Evolutionary conservation across 495 filamentous ascomycete species (phyloP).

Genomic region (Xanthoparmelia taractica): DNA sequence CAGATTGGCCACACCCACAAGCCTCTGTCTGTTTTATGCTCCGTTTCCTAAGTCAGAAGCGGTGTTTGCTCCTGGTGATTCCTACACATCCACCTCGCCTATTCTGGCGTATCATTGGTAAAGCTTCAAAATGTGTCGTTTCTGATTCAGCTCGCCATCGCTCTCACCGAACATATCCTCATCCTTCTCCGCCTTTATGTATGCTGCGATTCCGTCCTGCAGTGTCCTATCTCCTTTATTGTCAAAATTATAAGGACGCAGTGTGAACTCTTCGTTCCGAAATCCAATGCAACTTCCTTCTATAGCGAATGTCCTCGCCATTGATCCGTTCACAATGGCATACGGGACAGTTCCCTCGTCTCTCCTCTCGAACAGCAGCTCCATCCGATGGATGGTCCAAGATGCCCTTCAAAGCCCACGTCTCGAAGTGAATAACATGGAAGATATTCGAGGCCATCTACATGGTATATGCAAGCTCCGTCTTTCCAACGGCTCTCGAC

Average conservation of each 20-base stretch:
- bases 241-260: not conserved
- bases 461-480: slow-evolving; percentile 46
- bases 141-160: not conserved
- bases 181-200: not conserved
- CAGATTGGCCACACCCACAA: not conserved
- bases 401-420: slow-evolving; percentile 35
- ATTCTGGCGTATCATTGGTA: slow-evolving; percentile 13
- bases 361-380: slow-evolving; percentile 18
- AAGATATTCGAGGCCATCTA: slow-evolving; percentile 42
- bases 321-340: slow-evolving; percentile 11
- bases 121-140: not conserved
- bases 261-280: not conserved
- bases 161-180: slow-evolving; percentile 3
- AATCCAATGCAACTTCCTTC: slow-evolving; percentile 10
- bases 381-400: slow-evolving; percentile 39
- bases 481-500: slow-evolving; percentile 45
- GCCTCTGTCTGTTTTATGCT: slow-evolving; percentile 3
- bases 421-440: slow-evolving; percentile 38
- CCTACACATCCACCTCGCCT: slow-evolving; percentile 12
- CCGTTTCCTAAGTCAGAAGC: not conserved
- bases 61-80: not conserved
- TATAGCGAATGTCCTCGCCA: slow-evolving; percentile 4
- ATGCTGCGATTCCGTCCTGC: not conserved
- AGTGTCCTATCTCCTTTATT: not conserved
- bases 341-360: slow-evolving; percentile 4